Evolutionary conservation across 228 moss, liverwort and hornwort species (phyloP).

Genomic region (Sphagnum magellanicum): DNA sequence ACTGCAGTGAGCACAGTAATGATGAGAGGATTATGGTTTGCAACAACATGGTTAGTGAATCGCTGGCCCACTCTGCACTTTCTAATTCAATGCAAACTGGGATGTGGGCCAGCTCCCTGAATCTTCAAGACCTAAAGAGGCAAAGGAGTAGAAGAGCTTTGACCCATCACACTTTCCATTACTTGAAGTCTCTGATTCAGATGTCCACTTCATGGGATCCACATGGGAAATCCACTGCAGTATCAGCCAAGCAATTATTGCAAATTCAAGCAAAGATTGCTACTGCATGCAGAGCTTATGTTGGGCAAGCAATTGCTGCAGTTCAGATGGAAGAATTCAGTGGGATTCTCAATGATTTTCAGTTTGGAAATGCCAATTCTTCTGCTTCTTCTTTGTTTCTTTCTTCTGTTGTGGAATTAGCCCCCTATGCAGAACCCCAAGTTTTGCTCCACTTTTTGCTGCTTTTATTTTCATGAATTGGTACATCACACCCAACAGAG

Average conservation of each 20-base stretch:
- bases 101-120: slow-evolving; percentile 13
- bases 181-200: slow-evolving; percentile 33
- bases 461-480: slow-evolving; percentile 33
- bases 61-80: slow-evolving; percentile 41
- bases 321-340: slow-evolving; percentile 13
- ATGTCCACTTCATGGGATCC: slow-evolving; percentile 20
- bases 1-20: not conserved
- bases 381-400: not conserved
- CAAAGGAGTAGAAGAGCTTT: slow-evolving; percentile 20
- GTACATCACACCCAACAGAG: slow-evolving; percentile 19
- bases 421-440: slow-evolving; percentile 43
- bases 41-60: slow-evolving; percentile 25
- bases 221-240: slow-evolving; percentile 18
- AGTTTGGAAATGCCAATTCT: slow-evolving; percentile 10
- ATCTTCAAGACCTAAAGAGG: not conserved
- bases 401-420: slow-evolving; percentile 50
- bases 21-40: slow-evolving; percentile 20
- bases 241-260: slow-evolving; percentile 16
- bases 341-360: too few species aligned
- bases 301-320: slow-evolving; percentile 36
- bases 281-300: slow-evolving; percentile 37
- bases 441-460: slow-evolving; percentile 38
- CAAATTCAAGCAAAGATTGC: slow-evolving; percentile 34
- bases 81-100: slow-evolving; percentile 15
- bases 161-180: slow-evolving; percentile 31